Conservation (phyloP, 192 early-diverging fungal species). For the Rhizoclosmatium globosum region DNA sequence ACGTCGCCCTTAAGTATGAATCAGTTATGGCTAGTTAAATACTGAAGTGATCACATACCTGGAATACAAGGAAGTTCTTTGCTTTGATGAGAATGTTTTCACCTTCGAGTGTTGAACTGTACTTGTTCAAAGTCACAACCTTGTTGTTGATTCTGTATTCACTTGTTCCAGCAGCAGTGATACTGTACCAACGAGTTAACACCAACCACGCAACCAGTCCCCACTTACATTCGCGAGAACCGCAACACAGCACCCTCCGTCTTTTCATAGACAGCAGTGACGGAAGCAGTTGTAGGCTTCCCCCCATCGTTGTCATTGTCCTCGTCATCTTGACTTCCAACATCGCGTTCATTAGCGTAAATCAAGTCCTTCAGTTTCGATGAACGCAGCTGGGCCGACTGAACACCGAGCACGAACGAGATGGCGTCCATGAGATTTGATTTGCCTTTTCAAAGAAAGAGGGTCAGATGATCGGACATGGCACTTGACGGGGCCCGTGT, state of each 20-base stretch:
- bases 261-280: constrained; percentile 86
- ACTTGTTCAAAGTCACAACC: constrained; percentile 74
- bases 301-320: constrained; percentile 55
- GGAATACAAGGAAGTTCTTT: constrained; percentile 97
- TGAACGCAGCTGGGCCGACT: constrained; percentile 90
- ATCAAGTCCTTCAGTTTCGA: constrained; percentile 89
- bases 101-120: constrained; percentile 78
- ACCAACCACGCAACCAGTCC: neutral
- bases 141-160: constrained; percentile 91
- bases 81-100: constrained; percentile 96
- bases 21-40: neutral
- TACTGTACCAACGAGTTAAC: constrained; percentile 15
- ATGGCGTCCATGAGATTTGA: constrained; percentile 99
- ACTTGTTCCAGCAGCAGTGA: constrained; percentile 66
- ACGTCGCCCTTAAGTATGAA: constrained; percentile 79
- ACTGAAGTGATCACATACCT: constrained; percentile 46
- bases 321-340: constrained; percentile 43
- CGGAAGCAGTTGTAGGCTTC: constrained; percentile 63
- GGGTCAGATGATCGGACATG: neutral
- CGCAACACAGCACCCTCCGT: constrained; percentile 64
- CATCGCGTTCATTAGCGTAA: constrained; percentile 69
- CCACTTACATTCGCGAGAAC: constrained; percentile 77
- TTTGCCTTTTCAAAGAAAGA: constrained; percentile 68
- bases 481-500: too few species aligned
- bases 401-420: constrained; percentile 96